A percentile compares a stretch with the other conserved stretches of the same genome.
Conservation (phyloP, 352 stramenopile genomes). For the Phytophthora hybrid region DNA sequence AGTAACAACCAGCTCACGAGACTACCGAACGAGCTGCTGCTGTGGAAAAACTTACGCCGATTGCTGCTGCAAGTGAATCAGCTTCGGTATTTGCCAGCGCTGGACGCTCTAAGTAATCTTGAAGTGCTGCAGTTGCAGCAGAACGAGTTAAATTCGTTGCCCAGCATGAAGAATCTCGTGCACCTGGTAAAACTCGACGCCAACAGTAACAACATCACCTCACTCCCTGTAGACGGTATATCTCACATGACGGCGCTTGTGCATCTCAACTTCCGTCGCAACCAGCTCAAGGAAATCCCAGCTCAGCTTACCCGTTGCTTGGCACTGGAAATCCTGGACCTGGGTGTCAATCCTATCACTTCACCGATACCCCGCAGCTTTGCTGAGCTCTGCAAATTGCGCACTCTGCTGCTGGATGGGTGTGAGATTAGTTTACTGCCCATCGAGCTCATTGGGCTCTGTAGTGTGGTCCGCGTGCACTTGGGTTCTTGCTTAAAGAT, state of each 20-base stretch:
- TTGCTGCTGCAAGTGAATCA: slow-evolving; percentile 72
- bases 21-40: slow-evolving; percentile 45
- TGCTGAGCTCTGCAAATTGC: slow-evolving; percentile 55
- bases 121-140: slow-evolving; percentile 70
- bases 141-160: slow-evolving; percentile 68
- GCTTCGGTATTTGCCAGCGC: slow-evolving; percentile 46
- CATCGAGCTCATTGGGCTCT: slow-evolving; percentile 69
- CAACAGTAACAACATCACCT: slow-evolving; percentile 71
- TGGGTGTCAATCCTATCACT: slow-evolving; percentile 68
- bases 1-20: slow-evolving; percentile 64
- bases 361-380: slow-evolving; percentile 55
- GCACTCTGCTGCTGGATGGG: slow-evolving; percentile 74
- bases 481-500: slow-evolving; percentile 61
- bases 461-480: slow-evolving; percentile 61
- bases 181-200: slow-evolving; percentile 82
- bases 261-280: slow-evolving; percentile 75
- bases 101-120: slow-evolving; percentile 63
- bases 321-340: slow-evolving; percentile 74
- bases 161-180: slow-evolving; percentile 67
- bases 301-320: slow-evolving; percentile 53
- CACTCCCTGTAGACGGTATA: slow-evolving; percentile 49
- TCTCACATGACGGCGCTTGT: slow-evolving; percentile 65
- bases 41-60: slow-evolving; percentile 66
- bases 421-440: slow-evolving; percentile 60
- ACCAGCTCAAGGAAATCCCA: slow-evolving; percentile 60